Evolutionary conservation across 208 protist genomes (phyloP), one percentile per base, ranked within the genome.

Genomic region (Leishmania amazonensis): DNA sequence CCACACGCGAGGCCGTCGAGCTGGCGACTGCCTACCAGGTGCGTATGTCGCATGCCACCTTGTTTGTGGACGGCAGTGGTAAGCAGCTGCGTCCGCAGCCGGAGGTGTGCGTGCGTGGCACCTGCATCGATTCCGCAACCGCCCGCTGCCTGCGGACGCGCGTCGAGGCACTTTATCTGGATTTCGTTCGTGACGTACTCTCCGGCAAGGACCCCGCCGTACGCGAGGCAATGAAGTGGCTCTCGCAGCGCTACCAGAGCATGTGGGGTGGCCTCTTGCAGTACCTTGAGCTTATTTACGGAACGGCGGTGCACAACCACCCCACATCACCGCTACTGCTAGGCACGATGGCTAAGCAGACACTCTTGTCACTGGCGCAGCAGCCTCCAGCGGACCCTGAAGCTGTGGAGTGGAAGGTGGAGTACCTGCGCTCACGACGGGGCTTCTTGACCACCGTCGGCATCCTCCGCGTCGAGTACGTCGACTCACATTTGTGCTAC

Each of bases 191-290:
- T 3, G 89, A 95, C 62, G 82, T 94, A 3, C 68, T 96, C 17
- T 54, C 57, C 1, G 87, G 86, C 49, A 81, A 68, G 31, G 88
- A 95, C 19, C 45, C 80, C 49, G 79, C 64, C 9, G 91, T 94
- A 47, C 57, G 89, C 28, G 78, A 83, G 51, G 84, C 83, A 6
- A 80, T 91, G 65, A 54, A 76, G 58, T 58, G 73, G 62, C 86
- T 97, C 49, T 97, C 94, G 45, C 79, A 80, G 45, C 92, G 94
- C 31, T 97, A 97, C 76, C 87, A 91, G 85, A 53, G 80, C 62
- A 91, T 97, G 89, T 97, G 94, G 93, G 72, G 77, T 24, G 71
- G 80, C 9, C 60, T 97, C 13, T 81, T 96, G 45, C 58, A 78
- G 51, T 96, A 88, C 77, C 78, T 97, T 3, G 89, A 97, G 19